These are phyloP conservation scores for Hypholoma fasciculare DNA, from an alignment of 768 basidiomycete species.

Conservation along the genomic window DNA sequence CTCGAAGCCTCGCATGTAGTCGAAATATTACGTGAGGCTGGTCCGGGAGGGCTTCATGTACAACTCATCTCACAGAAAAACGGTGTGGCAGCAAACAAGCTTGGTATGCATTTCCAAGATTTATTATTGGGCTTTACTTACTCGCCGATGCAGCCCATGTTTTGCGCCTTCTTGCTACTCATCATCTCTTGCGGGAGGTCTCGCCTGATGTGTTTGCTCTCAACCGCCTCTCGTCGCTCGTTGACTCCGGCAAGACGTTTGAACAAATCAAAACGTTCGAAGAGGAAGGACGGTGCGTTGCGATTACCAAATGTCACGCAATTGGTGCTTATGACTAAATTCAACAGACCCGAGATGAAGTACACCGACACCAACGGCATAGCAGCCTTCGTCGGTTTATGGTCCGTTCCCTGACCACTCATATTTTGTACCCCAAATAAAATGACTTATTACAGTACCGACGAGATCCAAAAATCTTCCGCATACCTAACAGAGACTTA, in stretches of 20 bases:
- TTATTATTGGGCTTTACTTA: background rate
- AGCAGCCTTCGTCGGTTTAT: slow-evolving; percentile 69
- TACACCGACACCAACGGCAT: slow-evolving; percentile 67
- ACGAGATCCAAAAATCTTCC: slow-evolving; percentile 76
- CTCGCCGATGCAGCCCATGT: slow-evolving; percentile 52
- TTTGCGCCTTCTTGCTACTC: slow-evolving; percentile 75
- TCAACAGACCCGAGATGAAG: slow-evolving; percentile 58
- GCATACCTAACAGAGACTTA: slow-evolving; percentile 76
- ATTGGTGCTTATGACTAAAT: background rate
- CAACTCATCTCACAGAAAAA: slow-evolving; percentile 42
- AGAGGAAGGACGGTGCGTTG: slow-evolving; percentile 39
- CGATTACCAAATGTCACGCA: background rate
- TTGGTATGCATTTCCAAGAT: slow-evolving; percentile 37
- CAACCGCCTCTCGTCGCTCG: slow-evolving; percentile 66
- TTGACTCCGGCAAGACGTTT: slow-evolving; percentile 67
- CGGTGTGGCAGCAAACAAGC: slow-evolving; percentile 46
- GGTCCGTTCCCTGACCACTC: slow-evolving; percentile 38
- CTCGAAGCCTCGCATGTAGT: slow-evolving; percentile 70
- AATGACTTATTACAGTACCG: slow-evolving; percentile 47
- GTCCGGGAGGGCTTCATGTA: slow-evolving; percentile 51
- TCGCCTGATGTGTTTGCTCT: slow-evolving; percentile 71
- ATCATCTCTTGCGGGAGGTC: slow-evolving; percentile 72
- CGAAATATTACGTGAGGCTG: slow-evolving; percentile 70
- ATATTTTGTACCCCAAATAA: background rate
- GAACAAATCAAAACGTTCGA: slow-evolving; percentile 41